Evolutionary conservation across 129 eudicot genomes (phyloP).

Genomic region (Lonicera japonica): DNA sequence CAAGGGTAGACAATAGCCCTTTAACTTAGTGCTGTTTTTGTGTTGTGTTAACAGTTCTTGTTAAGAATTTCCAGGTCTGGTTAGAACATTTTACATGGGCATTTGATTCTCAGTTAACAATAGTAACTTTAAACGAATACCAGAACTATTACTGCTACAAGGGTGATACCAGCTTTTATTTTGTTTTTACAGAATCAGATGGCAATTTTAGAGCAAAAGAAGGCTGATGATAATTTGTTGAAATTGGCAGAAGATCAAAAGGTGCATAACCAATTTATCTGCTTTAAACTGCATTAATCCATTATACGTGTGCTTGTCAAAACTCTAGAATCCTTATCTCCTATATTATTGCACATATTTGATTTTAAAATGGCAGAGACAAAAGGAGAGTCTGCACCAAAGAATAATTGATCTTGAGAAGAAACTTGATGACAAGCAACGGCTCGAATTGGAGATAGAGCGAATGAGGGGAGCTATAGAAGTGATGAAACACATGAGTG

Average conservation of each 20-base stretch:
- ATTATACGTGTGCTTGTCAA: not conserved
- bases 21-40: too few species aligned
- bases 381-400: not conserved
- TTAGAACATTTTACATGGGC: too few species aligned
- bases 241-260: constrained; percentile 47
- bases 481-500: not conserved
- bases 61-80: too few species aligned
- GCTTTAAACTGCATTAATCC: not conserved
- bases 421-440: constrained; percentile 10
- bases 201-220: constrained; percentile 48
- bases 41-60: too few species aligned
- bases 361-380: not conserved
- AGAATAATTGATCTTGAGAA: constrained; percentile 5
- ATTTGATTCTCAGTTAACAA: too few species aligned
- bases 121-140: not conserved
- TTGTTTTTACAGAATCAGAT: constrained; percentile 42
- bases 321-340: not conserved
- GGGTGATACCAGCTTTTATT: not conserved
- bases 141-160: not conserved
- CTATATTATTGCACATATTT: not conserved
- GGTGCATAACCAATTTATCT: constrained; percentile 15
- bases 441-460: not conserved
- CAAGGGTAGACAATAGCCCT: too few species aligned
- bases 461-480: constrained; percentile 1
- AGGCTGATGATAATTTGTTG: constrained; percentile 51